Percentiles rank a stretch among this genome's conserved stretches.
Evolutionary conservation across 495 filamentous ascomycete species (phyloP).

Genomic region (Neurospora sp.): DNA sequence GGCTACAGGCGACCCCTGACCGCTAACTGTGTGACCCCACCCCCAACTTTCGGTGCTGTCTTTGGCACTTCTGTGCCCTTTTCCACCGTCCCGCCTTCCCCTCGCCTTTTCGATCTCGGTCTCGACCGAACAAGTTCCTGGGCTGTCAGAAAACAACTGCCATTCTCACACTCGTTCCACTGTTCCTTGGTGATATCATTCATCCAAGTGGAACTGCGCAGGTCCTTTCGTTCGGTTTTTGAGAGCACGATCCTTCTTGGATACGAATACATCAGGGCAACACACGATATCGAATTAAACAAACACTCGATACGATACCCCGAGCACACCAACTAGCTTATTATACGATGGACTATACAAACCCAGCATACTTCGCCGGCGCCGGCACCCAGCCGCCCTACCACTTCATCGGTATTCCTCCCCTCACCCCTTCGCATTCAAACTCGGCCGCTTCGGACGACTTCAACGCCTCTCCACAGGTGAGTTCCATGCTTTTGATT

Average conservation of each 20-base stretch:
- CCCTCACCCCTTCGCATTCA: conserved; percentile 42
- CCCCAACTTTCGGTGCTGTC: neutral
- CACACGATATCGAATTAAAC: neutral
- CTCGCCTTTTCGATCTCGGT: neutral
- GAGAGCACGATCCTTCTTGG: neutral
- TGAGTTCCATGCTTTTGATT: conserved; percentile 26
- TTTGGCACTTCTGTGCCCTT: neutral
- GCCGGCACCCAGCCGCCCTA: conserved; percentile 33
- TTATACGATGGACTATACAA: conserved; percentile 32
- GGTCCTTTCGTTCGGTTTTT: neutral
- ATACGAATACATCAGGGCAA: neutral
- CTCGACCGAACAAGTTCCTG: neutral
- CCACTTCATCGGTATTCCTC: conserved; percentile 44
- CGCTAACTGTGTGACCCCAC: neutral
- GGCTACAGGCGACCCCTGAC: neutral
- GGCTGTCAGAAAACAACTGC: neutral
- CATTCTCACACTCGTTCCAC: neutral
- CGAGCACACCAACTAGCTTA: neutral
- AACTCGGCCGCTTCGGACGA: conserved; percentile 43
- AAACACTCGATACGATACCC: neutral
- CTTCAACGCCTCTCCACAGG: conserved; percentile 44
- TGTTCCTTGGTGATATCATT: neutral
- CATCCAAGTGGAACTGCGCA: neutral
- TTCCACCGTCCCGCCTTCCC: neutral
- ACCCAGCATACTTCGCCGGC: conserved; percentile 32